Evolutionary conservation across 495 filamentous ascomycete genomes (phyloP).

Genomic region (Penicillium waksmanii): DNA sequence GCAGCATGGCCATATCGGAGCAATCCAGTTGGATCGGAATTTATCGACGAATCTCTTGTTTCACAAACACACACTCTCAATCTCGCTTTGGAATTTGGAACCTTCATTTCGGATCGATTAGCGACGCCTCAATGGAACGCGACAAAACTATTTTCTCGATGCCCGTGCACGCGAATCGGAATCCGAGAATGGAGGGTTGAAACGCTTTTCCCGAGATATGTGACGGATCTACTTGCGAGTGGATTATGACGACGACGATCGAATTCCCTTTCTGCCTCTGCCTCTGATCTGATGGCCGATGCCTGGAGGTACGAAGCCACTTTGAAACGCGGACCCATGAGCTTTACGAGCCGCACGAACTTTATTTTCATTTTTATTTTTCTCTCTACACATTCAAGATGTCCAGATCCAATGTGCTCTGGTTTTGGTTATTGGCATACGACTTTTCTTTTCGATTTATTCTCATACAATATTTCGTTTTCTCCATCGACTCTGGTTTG

Average conservation of each 20-base stretch:
- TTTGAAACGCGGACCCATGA: conserved; percentile 42
- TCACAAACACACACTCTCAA: not conserved
- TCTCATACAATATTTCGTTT: conserved; percentile 8
- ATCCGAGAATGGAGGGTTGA: conserved; percentile 12
- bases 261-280: too few species aligned
- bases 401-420: conserved; percentile 4
- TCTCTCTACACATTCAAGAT: conserved; percentile 10
- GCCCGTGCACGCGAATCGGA: not conserved
- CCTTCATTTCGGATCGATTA: not conserved
- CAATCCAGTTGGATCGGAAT: conserved; percentile 1
- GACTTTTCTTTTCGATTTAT: conserved; percentile 30
- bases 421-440: conserved; percentile 26
- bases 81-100: conserved; percentile 1
- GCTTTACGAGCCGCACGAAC: conserved; percentile 44
- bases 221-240: not conserved
- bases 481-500: conserved; percentile 19
- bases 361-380: conserved; percentile 18
- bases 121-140: not conserved
- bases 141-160: not conserved
- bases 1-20: conserved; percentile 17
- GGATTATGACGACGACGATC: too few species aligned
- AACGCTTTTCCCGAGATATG: not conserved
- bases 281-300: not conserved
- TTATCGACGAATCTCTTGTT: conserved; percentile 1
- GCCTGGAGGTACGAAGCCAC: conserved; percentile 25